Evolutionary conservation across 2,329 filamentous ascomycete genomes (phyloP), one percentile per base, ranked within the genome.

Genomic region (Clonostachys chloroleuca): DNA sequence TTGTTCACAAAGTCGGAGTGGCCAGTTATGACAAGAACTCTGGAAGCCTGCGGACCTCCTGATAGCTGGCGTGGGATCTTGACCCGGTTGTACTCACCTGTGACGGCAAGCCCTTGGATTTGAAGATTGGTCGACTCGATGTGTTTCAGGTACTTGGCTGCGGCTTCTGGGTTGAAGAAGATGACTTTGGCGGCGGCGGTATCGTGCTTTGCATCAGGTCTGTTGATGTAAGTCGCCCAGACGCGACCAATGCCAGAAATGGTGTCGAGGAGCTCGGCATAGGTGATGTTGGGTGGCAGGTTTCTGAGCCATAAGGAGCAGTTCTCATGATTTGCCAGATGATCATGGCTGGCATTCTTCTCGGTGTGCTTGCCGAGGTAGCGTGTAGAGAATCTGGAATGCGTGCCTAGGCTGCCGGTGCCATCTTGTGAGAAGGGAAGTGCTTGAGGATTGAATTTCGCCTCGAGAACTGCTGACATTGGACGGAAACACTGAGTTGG

Each of bases 281-380:
- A 65, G 3, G 63, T 69, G 40, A 74, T 58, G 45, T 65, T 51
- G 0, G 70, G 63, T 0, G 77, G 74, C 0, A 82, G 66, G 44
- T 76, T 74, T 2, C 71, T 75, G 24, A 82, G 52, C 70, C 76
- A 81, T 2, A 81, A 61, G 1, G 74, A 68, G 34, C 75, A 78
- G 57, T 78, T 81, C 34, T 68, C 46, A 12, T 62, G 59, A 1
- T 58, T 47, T 0, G 50, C 9, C 6, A 69, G 59, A 20, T 59
- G 46, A 12, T 62, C 54, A 4, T 57, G 58, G 46, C 65, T 67
- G 37, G 66, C 66, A 44, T 69, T 69, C 14, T 53, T 56, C 5
- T 56, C 50, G 6, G 56, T 65, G 42, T 68, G 66, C 49, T 65
- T 64, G 12, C 66, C 66, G 42, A 59, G 60, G 46, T 69, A 69